Percentiles rank a stretch among this genome's conserved stretches.
phyloP scores from a whole-genome alignment of 805 yeast genomes.

The Kodamaea kakaduensis region DNA sequence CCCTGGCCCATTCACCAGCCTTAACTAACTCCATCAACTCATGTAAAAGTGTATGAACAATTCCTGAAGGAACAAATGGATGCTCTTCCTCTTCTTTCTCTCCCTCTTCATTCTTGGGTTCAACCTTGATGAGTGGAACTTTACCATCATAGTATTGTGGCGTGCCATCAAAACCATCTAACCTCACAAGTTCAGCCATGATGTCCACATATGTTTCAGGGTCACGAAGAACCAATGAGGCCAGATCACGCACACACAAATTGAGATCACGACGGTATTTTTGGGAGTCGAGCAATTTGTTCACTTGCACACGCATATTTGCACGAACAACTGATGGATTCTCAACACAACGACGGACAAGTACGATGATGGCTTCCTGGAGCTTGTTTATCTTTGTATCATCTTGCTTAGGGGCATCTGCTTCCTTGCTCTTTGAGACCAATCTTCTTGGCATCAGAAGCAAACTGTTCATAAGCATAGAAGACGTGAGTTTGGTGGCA shows the following conservation, averaged over 20 bases:
- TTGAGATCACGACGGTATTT: conserved; percentile 22
- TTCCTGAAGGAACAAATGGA: conserved; percentile 40
- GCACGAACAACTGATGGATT: conserved; percentile 3
- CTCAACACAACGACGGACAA: conserved; percentile 72
- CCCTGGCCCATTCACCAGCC: conserved; percentile 33
- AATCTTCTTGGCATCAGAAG: conserved; percentile 38
- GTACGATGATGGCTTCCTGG: conserved; percentile 37
- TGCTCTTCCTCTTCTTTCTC: conserved; percentile 13
- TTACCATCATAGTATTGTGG: conserved; percentile 8
- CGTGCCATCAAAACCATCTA: conserved; percentile 41
- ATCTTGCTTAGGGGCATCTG: too few relatives aligned
- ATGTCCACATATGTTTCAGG: conserved; percentile 47
- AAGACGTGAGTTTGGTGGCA: conserved; percentile 37
- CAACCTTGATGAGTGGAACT: conserved; percentile 11
- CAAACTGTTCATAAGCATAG: conserved; percentile 47
- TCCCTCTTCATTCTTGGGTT: conserved; percentile 12
- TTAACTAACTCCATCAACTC: conserved; percentile 54
- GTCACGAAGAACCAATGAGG: conserved; percentile 45
- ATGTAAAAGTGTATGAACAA: conserved; percentile 57
- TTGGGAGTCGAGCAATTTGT: conserved; percentile 7
- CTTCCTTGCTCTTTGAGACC: conserved; percentile 13
- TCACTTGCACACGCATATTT: conserved; percentile 6
- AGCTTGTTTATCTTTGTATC: too few relatives aligned
- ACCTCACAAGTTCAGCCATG: conserved; percentile 38
- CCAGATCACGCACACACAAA: conserved; percentile 46